Evolutionary conservation across 1,139 yeast species (phyloP), one percentile per base, ranked within the genome.

Genomic region (Zygotorulaspora mrakii): DNA sequence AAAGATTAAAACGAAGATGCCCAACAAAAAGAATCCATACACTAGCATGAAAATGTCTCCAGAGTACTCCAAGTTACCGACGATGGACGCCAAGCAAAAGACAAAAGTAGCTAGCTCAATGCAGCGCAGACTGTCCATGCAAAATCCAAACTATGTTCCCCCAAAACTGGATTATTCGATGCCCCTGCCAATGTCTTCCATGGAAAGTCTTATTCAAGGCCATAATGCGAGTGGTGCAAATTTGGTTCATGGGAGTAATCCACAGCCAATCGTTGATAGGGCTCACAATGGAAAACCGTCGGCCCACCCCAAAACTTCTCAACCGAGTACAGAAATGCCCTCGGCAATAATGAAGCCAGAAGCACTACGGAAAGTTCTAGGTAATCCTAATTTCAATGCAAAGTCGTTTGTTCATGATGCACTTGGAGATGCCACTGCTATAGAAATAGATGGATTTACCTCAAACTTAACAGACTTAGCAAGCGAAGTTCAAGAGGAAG

Each of bases 401-500:
- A 71, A 71, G 34, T 52, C 64, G 4, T 79, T 73, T 54, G 77
- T 84, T 11, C 67, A 72, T 11, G 65, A 69, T 6, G 76, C 77
- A 43, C 61, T 83, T 43, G 68, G 77, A 11, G 76, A 77, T 41
- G 88, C 89, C 0, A 75, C 82, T 2, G 89, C 91, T 1, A 68
- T 77, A 1, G 87, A 82, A 47, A 80, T 87, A 31, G 87, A 84
- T 49, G 78, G 75, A 43, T 85, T 82, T 60, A 79, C 80, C 40
- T 76, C 79, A 26, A 71, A 72, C 38, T 68, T 87, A 47, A 55
- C 67, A 3, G 66, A 71, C 31, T 72, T 83, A 52, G 74, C 78
- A 35, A 67, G 69, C 9, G 64, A 73, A 39, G 74, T 83, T 24
- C 73, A 74, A n/a, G 67, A 70, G 31, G 87, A 83, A 47, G 77